Percentiles rank a stretch among this genome's conserved stretches.
These are phyloP conservation scores for Xylaria acuta DNA, from an alignment of 495 filamentous ascomycete species.

Conservation along the genomic window DNA sequence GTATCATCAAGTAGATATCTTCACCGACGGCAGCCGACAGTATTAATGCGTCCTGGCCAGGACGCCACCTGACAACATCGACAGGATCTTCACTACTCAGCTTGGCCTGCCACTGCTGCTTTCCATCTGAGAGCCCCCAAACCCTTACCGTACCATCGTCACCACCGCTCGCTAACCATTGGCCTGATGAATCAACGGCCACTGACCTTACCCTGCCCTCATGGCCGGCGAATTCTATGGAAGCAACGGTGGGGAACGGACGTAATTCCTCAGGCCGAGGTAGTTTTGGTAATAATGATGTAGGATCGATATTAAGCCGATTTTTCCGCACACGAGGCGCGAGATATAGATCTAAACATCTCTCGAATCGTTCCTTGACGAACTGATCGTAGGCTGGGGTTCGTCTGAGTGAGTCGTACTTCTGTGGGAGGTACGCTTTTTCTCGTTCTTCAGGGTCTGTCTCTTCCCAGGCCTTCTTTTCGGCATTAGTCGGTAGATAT, in stretches of 20 bases:
- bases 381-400: conserved; percentile 92
- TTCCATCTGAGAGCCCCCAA: conserved; percentile 87
- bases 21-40: conserved; percentile 85
- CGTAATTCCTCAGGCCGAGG: conserved; percentile 92
- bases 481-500: conserved; percentile 84
- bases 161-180: conserved; percentile 86
- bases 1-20: conserved; percentile 81
- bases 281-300: conserved; percentile 89
- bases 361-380: conserved; percentile 94
- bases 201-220: conserved; percentile 86
- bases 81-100: conserved; percentile 82
- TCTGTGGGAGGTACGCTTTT: conserved; percentile 83
- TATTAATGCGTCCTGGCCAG: conserved; percentile 78
- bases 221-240: conserved; percentile 85
- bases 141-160: conserved; percentile 92
- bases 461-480: conserved; percentile 88
- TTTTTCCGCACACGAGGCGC: conserved; percentile 90
- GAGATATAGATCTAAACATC: conserved; percentile 93
- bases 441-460: conserved; percentile 89
- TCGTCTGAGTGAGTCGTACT: conserved; percentile 81
- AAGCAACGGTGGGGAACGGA: conserved; percentile 89
- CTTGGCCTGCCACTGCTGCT: conserved; percentile 84
- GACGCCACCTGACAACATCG: conserved; percentile 88
- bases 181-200: conserved; percentile 75
- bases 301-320: conserved; percentile 95